Percentiles rank a stretch among this genome's conserved stretches.
phyloP scores from a whole-genome alignment of 2,329 filamentous ascomycete genomes.

The Thermochaetoides dissita region DNA sequence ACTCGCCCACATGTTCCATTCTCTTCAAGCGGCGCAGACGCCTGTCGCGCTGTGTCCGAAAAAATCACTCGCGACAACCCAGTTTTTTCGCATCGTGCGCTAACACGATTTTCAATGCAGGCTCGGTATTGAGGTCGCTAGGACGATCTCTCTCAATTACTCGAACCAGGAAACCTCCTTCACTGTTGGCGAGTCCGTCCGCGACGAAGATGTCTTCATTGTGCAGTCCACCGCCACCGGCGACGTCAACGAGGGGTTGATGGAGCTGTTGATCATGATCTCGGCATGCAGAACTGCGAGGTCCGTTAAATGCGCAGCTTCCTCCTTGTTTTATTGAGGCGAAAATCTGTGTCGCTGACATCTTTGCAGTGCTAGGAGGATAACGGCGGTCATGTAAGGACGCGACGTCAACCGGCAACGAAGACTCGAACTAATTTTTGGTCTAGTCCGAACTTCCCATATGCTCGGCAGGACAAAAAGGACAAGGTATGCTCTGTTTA shows the following conservation, averaged over 20 bases:
- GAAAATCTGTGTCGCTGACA: conserved; percentile 3
- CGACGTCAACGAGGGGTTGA: conserved; percentile 94
- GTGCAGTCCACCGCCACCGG: conserved; percentile 88
- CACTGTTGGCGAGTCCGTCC: conserved; percentile 87
- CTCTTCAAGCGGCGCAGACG: too few species aligned
- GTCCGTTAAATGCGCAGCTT: conserved; percentile 2
- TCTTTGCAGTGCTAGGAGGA: conserved; percentile 51
- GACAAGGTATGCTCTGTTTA: conserved; percentile 37
- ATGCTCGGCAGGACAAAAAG: conserved; percentile 95
- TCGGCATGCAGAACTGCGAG: conserved; percentile 68
- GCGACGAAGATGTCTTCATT: conserved; percentile 97
- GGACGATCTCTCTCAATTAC: conserved; percentile 70
- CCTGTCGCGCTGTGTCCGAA: too few species aligned
- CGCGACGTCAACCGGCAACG: too few species aligned
- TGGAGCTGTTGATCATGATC: conserved; percentile 98
- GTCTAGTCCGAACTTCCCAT: conserved; percentile 69
- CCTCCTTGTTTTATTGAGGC: neutral
- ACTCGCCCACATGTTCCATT: too few species aligned
- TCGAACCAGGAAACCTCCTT: conserved; percentile 82
- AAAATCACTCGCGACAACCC: too few species aligned
- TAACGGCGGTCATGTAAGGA: conserved; percentile 66
- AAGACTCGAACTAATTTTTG: too few species aligned
- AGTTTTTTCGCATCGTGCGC: neutral
- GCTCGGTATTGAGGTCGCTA: conserved; percentile 63
- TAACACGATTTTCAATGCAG: conserved; percentile 26